phyloP scores from a whole-genome alignment of 1,284 basidiomycete species.

The Apiotrichum porosum region DNA sequence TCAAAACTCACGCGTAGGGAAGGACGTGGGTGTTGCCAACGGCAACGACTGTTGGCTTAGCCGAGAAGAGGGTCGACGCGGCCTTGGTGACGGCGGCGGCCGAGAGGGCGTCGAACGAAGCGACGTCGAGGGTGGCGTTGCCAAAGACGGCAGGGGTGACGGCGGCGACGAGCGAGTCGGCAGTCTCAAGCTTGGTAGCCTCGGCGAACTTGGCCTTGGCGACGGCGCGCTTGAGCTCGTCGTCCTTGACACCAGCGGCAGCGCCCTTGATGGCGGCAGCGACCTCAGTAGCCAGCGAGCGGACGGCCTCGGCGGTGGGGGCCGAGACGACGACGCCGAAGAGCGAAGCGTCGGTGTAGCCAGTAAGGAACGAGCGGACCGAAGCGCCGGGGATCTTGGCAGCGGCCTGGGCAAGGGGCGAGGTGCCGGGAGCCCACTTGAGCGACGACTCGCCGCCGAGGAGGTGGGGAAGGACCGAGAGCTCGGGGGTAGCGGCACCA shows the following conservation, averaged over 20 bases:
- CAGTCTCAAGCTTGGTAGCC: constrained; percentile 62
- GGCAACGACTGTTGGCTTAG: constrained; percentile 78
- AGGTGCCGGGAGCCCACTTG: constrained; percentile 75
- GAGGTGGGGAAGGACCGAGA: constrained; percentile 71
- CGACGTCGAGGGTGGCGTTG: constrained; percentile 54
- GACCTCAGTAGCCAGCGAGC: constrained; percentile 58
- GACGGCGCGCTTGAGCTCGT: constrained; percentile 72
- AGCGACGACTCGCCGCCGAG: constrained; percentile 66
- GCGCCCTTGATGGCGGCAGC: constrained; percentile 63
- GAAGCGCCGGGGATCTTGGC: constrained; percentile 48
- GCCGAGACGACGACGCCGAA: constrained; percentile 66
- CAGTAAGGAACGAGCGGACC: constrained; percentile 68
- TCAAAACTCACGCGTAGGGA: constrained; percentile 59
- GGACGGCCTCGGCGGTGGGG: constrained; percentile 42
- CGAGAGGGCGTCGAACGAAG: constrained; percentile 61
- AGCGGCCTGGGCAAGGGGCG: constrained; percentile 58
- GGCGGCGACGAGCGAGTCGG: constrained; percentile 60
- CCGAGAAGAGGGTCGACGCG: constrained; percentile 45
- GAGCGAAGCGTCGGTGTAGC: constrained; percentile 84
- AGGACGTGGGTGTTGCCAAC: constrained; percentile 71
- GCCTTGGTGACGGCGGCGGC: constrained; percentile 59
- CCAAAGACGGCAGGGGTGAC: constrained; percentile 56
- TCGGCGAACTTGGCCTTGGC: constrained; percentile 80
- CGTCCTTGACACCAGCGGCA: constrained; percentile 57
- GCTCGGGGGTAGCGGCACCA: constrained; percentile 59